Percentiles rank a stretch among this genome's conserved stretches.
These are phyloP conservation scores for Colletotrichum sidae DNA, from an alignment of 2,329 filamentous ascomycete species.

Conservation along the genomic window DNA sequence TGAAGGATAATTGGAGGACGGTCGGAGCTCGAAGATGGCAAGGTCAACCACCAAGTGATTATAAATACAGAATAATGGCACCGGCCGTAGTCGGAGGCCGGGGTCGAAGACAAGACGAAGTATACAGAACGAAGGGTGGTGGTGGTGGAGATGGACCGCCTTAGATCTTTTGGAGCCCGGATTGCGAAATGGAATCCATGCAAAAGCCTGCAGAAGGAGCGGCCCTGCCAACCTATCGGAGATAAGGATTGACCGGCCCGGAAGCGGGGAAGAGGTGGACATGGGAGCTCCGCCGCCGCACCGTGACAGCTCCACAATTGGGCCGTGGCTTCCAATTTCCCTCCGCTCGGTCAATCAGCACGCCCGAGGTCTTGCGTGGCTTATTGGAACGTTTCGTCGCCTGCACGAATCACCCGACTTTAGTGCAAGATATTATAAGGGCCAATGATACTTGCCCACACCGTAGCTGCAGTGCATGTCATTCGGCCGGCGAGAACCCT, in stretches of 20 bases:
- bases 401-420: slow-evolving; percentile 9
- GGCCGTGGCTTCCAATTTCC: slow-evolving; percentile 23
- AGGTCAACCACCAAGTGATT: too few relatives aligned
- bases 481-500: background rate
- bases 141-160: slow-evolving; percentile 28
- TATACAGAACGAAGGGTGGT: too few relatives aligned
- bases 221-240: slow-evolving; percentile 21
- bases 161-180: slow-evolving; percentile 36
- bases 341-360: slow-evolving; percentile 10
- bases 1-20: background rate
- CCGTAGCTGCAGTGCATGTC: background rate
- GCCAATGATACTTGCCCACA: background rate
- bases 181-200: slow-evolving; percentile 36
- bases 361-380: slow-evolving; percentile 8
- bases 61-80: too few relatives aligned
- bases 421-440: background rate
- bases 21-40: too few relatives aligned
- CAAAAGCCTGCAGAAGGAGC: slow-evolving; percentile 27
- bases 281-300: slow-evolving; percentile 8
- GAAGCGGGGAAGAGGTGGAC: slow-evolving; percentile 21
- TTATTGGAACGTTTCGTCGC: background rate
- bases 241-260: slow-evolving; percentile 37
- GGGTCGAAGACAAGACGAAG: background rate
- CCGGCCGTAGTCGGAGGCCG: slow-evolving; percentile 5
- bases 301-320: slow-evolving; percentile 25